Percentiles rank a stretch among this genome's conserved stretches.
These are phyloP conservation scores for Austroboletus eburneus DNA, from an alignment of 768 basidiomycete species.

Conservation along the genomic window DNA sequence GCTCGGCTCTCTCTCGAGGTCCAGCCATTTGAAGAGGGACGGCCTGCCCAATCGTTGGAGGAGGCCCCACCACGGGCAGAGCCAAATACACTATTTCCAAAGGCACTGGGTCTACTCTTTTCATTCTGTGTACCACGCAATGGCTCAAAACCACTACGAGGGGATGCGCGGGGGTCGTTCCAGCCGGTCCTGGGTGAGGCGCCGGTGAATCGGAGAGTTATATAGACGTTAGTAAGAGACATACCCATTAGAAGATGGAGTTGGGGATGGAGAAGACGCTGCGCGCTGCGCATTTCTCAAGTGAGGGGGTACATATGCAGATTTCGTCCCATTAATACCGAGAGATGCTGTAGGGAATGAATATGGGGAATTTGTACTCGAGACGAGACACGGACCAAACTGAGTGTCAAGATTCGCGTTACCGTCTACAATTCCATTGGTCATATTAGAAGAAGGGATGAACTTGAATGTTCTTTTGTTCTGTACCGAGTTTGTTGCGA, in stretches of 20 bases:
- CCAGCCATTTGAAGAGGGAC: constrained; percentile 33
- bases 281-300: constrained; percentile 84
- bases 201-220: constrained; percentile 15
- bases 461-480: constrained; percentile 28
- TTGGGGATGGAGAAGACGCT: constrained; percentile 48
- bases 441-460: constrained; percentile 60
- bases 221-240: constrained; percentile 20
- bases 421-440: constrained; percentile 88
- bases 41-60: neutral
- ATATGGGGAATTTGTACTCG: neutral
- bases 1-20: constrained; percentile 28
- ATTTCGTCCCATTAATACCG: constrained; percentile 63
- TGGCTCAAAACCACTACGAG: constrained; percentile 45
- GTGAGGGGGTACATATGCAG: constrained; percentile 87
- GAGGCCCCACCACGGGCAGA: constrained; percentile 31
- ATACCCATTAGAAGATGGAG: constrained; percentile 48
- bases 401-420: constrained; percentile 66
- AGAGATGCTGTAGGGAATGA: constrained; percentile 54
- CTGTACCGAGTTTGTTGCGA: constrained; percentile 17
- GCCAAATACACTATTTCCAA: constrained; percentile 36
- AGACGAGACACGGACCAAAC: constrained; percentile 50
- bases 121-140: constrained; percentile 40
- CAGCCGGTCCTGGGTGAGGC: constrained; percentile 54
- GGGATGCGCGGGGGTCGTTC: constrained; percentile 70
- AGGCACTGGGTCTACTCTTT: constrained; percentile 36